A percentile compares a stretch with the other conserved stretches of the same genome.
Evolutionary conservation across 1,284 basidiomycete genomes (phyloP).

Genomic region (Tilletia indica): DNA sequence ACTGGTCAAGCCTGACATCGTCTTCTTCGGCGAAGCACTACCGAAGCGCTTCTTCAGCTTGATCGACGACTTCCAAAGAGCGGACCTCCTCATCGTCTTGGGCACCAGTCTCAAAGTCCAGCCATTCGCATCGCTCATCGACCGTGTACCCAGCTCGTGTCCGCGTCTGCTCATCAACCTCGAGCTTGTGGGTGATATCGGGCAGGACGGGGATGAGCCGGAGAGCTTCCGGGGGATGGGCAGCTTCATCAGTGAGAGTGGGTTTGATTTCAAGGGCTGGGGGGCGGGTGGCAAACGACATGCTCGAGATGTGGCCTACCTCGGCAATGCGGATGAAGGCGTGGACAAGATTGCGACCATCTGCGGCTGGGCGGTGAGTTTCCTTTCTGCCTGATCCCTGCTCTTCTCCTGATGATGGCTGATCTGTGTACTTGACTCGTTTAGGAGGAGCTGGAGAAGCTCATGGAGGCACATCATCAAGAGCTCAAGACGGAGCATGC

Average conservation of each 20-base stretch:
- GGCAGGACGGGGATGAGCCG: slow-evolving; percentile 9
- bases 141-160: slow-evolving; percentile 56
- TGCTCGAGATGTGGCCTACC: slow-evolving; percentile 43
- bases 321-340: slow-evolving; percentile 46
- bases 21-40: slow-evolving; percentile 54
- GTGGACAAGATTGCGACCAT: slow-evolving; percentile 33
- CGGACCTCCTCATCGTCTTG: slow-evolving; percentile 84
- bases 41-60: slow-evolving; percentile 48
- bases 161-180: slow-evolving; percentile 63
- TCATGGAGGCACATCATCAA: slow-evolving; percentile 11
- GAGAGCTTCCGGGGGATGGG: slow-evolving; percentile 55
- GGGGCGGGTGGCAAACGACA: slow-evolving; percentile 29
- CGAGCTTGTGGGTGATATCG: slow-evolving; percentile 60
- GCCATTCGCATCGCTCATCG: slow-evolving; percentile 62
- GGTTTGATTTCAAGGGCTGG: slow-evolving; percentile 50
- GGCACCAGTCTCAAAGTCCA: slow-evolving; percentile 79
- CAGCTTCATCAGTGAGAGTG: slow-evolving; percentile 31
- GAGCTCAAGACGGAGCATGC: slow-evolving; percentile 11
- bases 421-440: too few species aligned
- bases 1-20: slow-evolving; percentile 55
- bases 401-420: neutral
- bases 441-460: slow-evolving; percentile 19
- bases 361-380: slow-evolving; percentile 39
- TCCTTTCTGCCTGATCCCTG: neutral
- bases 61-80: slow-evolving; percentile 59